Percentiles rank a stretch among this genome's conserved stretches.
These are phyloP conservation scores for Dictyostelium capitatum DNA, from an alignment of 78 protist species.

Conservation along the genomic window DNA sequence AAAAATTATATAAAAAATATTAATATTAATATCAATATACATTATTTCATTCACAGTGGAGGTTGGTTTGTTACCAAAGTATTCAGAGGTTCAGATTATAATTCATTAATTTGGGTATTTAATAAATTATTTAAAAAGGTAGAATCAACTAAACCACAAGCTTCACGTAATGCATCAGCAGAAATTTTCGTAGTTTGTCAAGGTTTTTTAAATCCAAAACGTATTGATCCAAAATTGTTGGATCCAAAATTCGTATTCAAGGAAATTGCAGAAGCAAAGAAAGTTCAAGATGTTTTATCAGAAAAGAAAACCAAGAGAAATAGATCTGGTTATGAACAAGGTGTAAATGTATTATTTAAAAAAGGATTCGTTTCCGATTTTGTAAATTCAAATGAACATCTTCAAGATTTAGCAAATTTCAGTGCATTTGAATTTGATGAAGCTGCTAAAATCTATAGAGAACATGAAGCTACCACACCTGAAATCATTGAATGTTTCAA, in stretches of 20 bases:
- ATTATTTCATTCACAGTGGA: not conserved
- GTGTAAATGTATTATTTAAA: not conserved
- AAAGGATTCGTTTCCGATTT: slow-evolving; percentile 59
- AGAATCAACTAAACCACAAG: slow-evolving; percentile 97
- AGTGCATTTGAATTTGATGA: slow-evolving; percentile 79
- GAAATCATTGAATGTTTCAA: slow-evolving; percentile 81
- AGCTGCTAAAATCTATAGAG: slow-evolving; percentile 34
- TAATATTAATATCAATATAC: too few relatives aligned
- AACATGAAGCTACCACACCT: slow-evolving; percentile 88
- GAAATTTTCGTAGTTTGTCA: slow-evolving; percentile 99
- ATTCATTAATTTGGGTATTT: slow-evolving; percentile 96
- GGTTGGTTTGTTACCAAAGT: slow-evolving; percentile 98
- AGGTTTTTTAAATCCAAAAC: slow-evolving; percentile 94
- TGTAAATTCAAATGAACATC: slow-evolving; percentile 65
- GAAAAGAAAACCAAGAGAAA: slow-evolving; percentile 35
- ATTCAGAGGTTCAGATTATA: slow-evolving; percentile 98
- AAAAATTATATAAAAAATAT: too few relatives aligned
- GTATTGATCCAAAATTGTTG: slow-evolving; percentile 93
- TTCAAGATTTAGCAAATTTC: slow-evolving; percentile 42
- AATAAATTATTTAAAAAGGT: slow-evolving; percentile 96
- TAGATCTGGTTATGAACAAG: slow-evolving; percentile 87
- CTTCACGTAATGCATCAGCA: slow-evolving; percentile 97
- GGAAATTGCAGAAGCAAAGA: slow-evolving; percentile 63
- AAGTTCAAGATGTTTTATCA: slow-evolving; percentile 12
- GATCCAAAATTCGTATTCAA: slow-evolving; percentile 93